These are phyloP conservation scores for Stenogyne calaminthoides DNA, from an alignment of 305 asterid genomes.

Conservation along the genomic window DNA sequence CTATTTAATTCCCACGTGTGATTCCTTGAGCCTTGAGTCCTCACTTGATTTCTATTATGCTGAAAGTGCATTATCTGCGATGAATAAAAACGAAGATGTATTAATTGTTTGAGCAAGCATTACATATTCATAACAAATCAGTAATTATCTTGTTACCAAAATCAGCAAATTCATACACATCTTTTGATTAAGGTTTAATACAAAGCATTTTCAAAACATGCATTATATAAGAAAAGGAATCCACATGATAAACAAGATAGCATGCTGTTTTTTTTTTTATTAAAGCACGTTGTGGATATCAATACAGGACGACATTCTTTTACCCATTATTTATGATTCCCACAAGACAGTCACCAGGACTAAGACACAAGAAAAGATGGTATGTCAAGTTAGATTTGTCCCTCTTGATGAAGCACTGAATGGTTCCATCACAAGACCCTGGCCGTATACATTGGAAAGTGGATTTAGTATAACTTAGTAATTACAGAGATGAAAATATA, in stretches of 20 bases:
- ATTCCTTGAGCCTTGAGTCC: no score
- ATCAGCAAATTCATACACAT: no score
- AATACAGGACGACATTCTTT: not conserved
- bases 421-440: constrained; percentile 79
- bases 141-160: no score
- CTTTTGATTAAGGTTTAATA: no score
- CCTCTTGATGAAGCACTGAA: constrained; percentile 84
- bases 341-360: constrained; percentile 57
- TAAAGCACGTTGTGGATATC: not conserved
- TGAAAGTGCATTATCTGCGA: no score
- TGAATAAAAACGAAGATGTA: no score
- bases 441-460: constrained; percentile 50
- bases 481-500: not conserved
- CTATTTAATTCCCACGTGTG: not conserved
- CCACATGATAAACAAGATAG: not conserved
- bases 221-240: constrained; percentile 9
- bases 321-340: not conserved
- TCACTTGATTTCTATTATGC: no score
- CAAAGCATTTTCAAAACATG: no score
- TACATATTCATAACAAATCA: no score
- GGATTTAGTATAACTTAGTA: not conserved
- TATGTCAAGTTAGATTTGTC: constrained; percentile 71
- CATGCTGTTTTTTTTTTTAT: not conserved
- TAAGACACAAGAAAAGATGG: constrained; percentile 79
- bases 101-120: no score